Conservation (phyloP, 441 rosid species). For the Pelargonium myrrhifolium region DNA sequence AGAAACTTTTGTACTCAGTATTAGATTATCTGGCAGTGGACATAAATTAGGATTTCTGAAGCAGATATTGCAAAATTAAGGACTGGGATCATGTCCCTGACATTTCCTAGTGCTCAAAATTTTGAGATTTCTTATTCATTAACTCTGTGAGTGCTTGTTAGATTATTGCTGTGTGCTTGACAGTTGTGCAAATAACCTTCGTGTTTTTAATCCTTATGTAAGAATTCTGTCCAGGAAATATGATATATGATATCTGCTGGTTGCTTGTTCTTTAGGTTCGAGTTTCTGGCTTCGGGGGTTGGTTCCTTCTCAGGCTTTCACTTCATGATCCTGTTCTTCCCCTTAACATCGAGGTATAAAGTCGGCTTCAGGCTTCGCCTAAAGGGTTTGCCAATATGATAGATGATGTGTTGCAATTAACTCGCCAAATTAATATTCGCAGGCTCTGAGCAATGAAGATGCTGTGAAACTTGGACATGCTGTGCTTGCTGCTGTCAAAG, state of each 20-base stretch:
- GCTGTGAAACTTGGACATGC: constrained; percentile 65
- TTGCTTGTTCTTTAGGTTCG: constrained; percentile 45
- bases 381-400: not conserved
- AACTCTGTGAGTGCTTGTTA: not conserved
- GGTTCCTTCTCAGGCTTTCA: constrained; percentile 97
- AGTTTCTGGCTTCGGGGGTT: constrained; percentile 87
- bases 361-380: constrained; percentile 4
- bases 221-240: not conserved
- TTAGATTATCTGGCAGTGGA: no score
- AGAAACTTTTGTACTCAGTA: no score
- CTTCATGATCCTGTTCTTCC: constrained; percentile 99
- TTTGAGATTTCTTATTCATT: not conserved
- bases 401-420: not conserved
- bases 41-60: no score
- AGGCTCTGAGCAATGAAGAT: constrained; percentile 76
- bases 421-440: not conserved
- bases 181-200: not conserved
- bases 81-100: not conserved
- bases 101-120: not conserved
- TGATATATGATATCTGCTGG: not conserved
- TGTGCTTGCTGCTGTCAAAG: constrained; percentile 57
- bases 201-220: not conserved
- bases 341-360: constrained; percentile 85
- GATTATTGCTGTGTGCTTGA: not conserved
- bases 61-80: not conserved